Evolutionary conservation across 192 early-diverging fungal genomes (phyloP).

Genomic region (Thamnidium elegans): DNA sequence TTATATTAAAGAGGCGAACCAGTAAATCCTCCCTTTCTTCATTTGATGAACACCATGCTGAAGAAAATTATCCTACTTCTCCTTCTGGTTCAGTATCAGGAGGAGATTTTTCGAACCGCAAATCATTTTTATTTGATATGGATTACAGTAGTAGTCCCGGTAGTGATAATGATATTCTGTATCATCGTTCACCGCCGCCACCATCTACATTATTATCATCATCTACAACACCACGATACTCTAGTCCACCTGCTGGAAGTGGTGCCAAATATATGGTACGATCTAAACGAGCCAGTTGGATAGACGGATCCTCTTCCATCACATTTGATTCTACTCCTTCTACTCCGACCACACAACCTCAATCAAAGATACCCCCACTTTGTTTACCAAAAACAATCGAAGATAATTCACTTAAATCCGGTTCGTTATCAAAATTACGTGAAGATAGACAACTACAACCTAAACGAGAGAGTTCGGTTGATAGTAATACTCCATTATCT

Average conservation of each 20-base stretch:
- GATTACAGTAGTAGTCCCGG: slow-evolving; percentile 25
- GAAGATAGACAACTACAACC: slow-evolving; percentile 14
- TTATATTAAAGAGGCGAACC: slow-evolving; percentile 27
- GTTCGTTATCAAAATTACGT: slow-evolving; percentile 5
- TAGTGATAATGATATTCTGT: slow-evolving; percentile 4
- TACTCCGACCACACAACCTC: neutral
- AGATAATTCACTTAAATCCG: slow-evolving; percentile 1
- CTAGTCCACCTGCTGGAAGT: slow-evolving; percentile 35
- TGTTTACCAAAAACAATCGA: slow-evolving; percentile 1
- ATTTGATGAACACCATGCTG: slow-evolving; percentile 16
- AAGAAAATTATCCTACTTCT: neutral
- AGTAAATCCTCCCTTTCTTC: slow-evolving; percentile 32
- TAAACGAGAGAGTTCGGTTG: slow-evolving; percentile 10
- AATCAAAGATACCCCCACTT: slow-evolving; percentile 8
- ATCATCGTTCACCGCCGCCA: neutral
- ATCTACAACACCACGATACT: slow-evolving; percentile 25
- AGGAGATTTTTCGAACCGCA: slow-evolving; percentile 1
- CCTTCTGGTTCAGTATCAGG: neutral
- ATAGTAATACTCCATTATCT: neutral
- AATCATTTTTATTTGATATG: slow-evolving; percentile 20
- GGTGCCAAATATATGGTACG: slow-evolving; percentile 37
- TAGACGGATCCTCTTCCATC: slow-evolving; percentile 26
- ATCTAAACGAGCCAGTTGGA: slow-evolving; percentile 38
- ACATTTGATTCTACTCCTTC: neutral
- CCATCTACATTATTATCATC: neutral